Evolutionary conservation across 345 rosid genomes (phyloP), one percentile per base, ranked within the genome.

Genomic region (Citrus mangshanensis): DNA sequence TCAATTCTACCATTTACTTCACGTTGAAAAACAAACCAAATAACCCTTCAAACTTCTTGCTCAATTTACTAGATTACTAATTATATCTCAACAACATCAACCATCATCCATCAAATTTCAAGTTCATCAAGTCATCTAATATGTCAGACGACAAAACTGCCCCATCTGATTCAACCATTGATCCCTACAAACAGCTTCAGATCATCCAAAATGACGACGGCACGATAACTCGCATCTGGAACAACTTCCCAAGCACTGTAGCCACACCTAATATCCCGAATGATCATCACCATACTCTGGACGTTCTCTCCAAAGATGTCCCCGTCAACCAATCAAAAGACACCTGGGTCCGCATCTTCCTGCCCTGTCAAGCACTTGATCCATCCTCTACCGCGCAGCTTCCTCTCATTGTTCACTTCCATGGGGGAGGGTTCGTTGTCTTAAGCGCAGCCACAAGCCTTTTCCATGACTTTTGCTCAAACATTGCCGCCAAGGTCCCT

Each of bases 401-500:
- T 16, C 98, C 97, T 32, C 82, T 92, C 76, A 22, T 92, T 0
- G 82, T 92, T 30, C 88, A 85, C 69, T 87, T 70, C 83, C 95
- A 91, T 35, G 93, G 91, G 8, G 93, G 95, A 13, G 95, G 93
- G 4, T 93, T 92, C 86, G 19, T 89, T 60, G 5, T 76, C 28
- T 9, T 73, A 68, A 85, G 85, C 70, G 86, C 88, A 1, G 87
- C 84, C 61, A 9, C 82, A 0, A 66, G 38, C 0, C 0, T 7
- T 0, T 67, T 59, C 74, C 87, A 88, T 37, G 83, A 77, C 21
- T 87, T 89, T 75, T 87, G 89, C 83, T 62, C 75, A 7, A 51
- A 61, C 25, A 65, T 92, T 80, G 85, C 88, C 0, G 60, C 27
- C 19, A 74, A 77, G 2, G 79, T 86, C 63, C 78, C 82, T 34